These are phyloP conservation scores for Pythium biforme DNA, from an alignment of 352 stramenopile species.

Conservation along the genomic window DNA sequence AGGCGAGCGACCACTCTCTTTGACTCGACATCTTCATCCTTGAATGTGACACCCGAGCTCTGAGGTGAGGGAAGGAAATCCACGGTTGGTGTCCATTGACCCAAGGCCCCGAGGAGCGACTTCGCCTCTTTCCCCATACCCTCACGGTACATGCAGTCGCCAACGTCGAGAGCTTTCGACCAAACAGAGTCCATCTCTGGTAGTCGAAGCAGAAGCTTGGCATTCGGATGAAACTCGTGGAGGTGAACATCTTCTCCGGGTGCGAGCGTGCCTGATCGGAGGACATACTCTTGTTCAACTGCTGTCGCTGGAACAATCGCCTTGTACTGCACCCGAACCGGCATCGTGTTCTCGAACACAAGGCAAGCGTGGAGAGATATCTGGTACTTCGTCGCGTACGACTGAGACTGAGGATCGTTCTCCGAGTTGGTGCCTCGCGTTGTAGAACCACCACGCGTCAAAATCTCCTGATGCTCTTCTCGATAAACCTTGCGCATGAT, in stretches of 20 bases:
- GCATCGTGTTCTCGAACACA: constrained; percentile 86
- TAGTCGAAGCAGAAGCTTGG: constrained; percentile 64
- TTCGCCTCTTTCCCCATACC: constrained; percentile 66
- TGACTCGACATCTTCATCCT: constrained; percentile 61
- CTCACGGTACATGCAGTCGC: constrained; percentile 83
- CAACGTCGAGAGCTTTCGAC: constrained; percentile 62
- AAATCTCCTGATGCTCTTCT: constrained; percentile 79
- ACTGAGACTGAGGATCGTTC: constrained; percentile 44
- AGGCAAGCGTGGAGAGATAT: constrained; percentile 82
- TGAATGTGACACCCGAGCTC: constrained; percentile 52
- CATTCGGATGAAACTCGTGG: constrained; percentile 80
- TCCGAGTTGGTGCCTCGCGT: constrained; percentile 1
- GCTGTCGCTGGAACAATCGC: constrained; percentile 36
- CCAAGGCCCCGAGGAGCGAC: constrained; percentile 53
- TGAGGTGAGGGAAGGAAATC: constrained; percentile 69
- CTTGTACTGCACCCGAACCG: constrained; percentile 84
- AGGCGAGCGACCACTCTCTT: constrained; percentile 73
- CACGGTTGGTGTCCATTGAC: constrained; percentile 59
- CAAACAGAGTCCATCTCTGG: constrained; percentile 88
- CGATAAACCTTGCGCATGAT: constrained; percentile 87
- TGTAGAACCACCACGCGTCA: constrained; percentile 41
- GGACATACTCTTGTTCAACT: constrained; percentile 30
- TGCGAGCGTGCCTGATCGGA: constrained; percentile 69
- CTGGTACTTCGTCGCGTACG: constrained; percentile 87
- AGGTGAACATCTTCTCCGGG: constrained; percentile 83